Evolutionary conservation across 305 asterid species (phyloP).

Genomic region (Rubia occidens): DNA sequence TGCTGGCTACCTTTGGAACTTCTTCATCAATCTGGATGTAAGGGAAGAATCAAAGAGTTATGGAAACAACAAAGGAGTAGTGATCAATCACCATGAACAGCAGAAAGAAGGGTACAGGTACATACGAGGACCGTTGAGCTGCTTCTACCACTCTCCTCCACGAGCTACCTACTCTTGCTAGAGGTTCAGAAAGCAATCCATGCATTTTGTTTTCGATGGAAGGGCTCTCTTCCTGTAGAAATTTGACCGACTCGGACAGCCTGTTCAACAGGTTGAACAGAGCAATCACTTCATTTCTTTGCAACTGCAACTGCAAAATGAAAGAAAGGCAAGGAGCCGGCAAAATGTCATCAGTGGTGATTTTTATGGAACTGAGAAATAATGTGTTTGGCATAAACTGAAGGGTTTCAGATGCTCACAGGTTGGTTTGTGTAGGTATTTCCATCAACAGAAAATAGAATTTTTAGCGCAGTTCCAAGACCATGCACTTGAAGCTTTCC

Average conservation of each 20-base stretch:
- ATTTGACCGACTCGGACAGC: slow-evolving; percentile 73
- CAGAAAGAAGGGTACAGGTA: slow-evolving; percentile 10
- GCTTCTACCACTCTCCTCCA: slow-evolving; percentile 36
- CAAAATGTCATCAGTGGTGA: not conserved
- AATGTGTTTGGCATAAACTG: not conserved
- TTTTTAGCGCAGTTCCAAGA: slow-evolving; percentile 57
- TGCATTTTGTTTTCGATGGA: slow-evolving; percentile 41
- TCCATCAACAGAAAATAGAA: slow-evolving; percentile 72
- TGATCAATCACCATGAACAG: not conserved
- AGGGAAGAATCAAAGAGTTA: not conserved
- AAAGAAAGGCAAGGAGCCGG: slow-evolving; percentile 5
- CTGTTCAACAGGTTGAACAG: slow-evolving; percentile 72
- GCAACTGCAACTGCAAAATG: slow-evolving; percentile 58
- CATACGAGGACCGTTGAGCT: slow-evolving; percentile 33
- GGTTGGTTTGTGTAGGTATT: slow-evolving; percentile 34
- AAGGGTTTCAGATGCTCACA: slow-evolving; percentile 34
- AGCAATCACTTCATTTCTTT: slow-evolving; percentile 92
- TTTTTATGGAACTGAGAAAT: not conserved
- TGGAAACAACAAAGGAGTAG: not conserved
- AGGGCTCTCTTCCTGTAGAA: slow-evolving; percentile 59
- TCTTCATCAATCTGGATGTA: slow-evolving; percentile 18
- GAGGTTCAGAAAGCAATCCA: slow-evolving; percentile 36
- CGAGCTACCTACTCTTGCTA: slow-evolving; percentile 25
- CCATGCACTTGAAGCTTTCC: slow-evolving; percentile 65
- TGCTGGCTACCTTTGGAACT: slow-evolving; percentile 5